phyloP scores from a whole-genome alignment of 306 rosid genomes.

The Glycine soja region DNA sequence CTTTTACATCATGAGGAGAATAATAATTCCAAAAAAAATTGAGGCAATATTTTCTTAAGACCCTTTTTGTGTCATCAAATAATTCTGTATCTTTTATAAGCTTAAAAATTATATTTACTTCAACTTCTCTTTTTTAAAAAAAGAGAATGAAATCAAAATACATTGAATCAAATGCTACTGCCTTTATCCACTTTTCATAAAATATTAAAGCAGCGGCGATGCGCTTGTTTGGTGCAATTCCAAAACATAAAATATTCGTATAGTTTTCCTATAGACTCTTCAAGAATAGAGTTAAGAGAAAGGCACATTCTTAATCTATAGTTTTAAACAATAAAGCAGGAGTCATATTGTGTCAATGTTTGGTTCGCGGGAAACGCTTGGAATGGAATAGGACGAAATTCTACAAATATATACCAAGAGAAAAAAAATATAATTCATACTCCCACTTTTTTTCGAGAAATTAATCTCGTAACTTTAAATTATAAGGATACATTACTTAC shows the following conservation, averaged over 20 bases:
- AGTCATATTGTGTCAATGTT: constrained; percentile 44
- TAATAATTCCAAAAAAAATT: too few relatives aligned
- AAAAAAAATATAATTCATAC: too few relatives aligned
- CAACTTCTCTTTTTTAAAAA: neutral
- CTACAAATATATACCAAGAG: too few relatives aligned
- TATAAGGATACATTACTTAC: too few relatives aligned
- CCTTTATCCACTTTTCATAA: constrained; percentile 1
- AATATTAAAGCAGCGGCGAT: neutral
- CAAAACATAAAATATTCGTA: neutral
- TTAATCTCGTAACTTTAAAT: too few relatives aligned
- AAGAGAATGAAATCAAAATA: neutral
- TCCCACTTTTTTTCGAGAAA: too few relatives aligned
- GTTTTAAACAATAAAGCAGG: neutral
- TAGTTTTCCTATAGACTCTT: constrained; percentile 4
- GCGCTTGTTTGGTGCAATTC: neutral
- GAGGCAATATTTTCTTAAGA: too few relatives aligned
- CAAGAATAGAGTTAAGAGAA: neutral
- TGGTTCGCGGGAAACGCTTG: constrained; percentile 40
- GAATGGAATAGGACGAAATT: neutral
- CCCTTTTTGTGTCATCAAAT: too few relatives aligned
- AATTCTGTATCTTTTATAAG: too few relatives aligned
- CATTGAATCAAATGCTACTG: neutral
- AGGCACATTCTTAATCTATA: neutral
- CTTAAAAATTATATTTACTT: neutral
- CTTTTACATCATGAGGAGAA: too few relatives aligned